Evolutionary conservation across 2,329 filamentous ascomycete species (phyloP).

Genomic region (Alternaria sp.): DNA sequence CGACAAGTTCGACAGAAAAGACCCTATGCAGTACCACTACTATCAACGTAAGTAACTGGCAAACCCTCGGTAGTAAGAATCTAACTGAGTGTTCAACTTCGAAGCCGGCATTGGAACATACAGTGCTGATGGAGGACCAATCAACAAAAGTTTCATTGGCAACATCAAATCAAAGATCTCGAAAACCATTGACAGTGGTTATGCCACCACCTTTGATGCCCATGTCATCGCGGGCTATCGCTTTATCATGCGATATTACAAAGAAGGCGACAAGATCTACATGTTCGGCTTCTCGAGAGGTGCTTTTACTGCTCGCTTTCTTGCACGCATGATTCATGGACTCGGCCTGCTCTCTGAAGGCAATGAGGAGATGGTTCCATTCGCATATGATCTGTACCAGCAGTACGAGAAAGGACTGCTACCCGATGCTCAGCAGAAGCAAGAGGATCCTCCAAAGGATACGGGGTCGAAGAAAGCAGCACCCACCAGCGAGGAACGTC

Average conservation of each 20-base stretch:
- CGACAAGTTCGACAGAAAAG: too few relatives aligned
- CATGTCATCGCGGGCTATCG: constrained; percentile 39
- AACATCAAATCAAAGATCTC: constrained; percentile 13
- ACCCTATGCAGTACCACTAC: too few relatives aligned
- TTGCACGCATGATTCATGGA: constrained; percentile 34
- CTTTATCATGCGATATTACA: constrained; percentile 47
- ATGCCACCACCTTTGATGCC: constrained; percentile 13
- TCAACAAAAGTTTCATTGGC: not conserved
- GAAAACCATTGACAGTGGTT: constrained; percentile 21
- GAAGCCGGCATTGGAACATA: constrained; percentile 23
- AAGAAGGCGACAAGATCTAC: constrained; percentile 42
- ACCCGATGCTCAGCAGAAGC: too few relatives aligned
- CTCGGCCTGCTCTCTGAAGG: constrained; percentile 33
- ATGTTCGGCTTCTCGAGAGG: constrained; percentile 48
- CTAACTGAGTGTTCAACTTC: too few relatives aligned
- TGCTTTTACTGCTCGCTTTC: constrained; percentile 47
- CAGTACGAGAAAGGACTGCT: not conserved
- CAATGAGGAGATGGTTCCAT: constrained; percentile 31
- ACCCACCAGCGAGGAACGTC: too few relatives aligned
- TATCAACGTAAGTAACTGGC: too few relatives aligned
- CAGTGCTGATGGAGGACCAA: not conserved
- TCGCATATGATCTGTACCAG: constrained; percentile 28
- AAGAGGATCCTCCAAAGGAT: rapidly evolving
- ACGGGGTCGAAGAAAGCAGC: too few relatives aligned
- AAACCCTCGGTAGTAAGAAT: too few relatives aligned